Conservation (phyloP, 73 alveolate genomes). For the Paramecium tetraurelia region DNA sequence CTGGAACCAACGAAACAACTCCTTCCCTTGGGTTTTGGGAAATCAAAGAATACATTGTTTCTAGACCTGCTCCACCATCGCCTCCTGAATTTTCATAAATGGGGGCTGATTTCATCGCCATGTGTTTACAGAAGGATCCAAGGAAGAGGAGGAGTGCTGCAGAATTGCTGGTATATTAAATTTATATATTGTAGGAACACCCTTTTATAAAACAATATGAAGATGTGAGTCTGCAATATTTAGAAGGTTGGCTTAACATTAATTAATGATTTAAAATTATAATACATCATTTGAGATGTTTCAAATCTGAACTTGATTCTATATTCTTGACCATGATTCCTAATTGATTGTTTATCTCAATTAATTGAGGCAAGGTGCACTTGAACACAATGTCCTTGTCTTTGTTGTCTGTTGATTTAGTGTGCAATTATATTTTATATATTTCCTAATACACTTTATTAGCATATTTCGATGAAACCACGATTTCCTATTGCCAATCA, state of each 20-base stretch:
- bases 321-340: slow-evolving; percentile 31
- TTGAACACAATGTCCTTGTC: neutral
- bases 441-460: slow-evolving; percentile 41
- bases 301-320: neutral
- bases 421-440: slow-evolving; percentile 9
- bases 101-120: slow-evolving; percentile 52
- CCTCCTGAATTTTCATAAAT: slow-evolving; percentile 53
- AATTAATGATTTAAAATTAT: neutral
- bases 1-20: slow-evolving; percentile 45
- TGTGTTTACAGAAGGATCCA: slow-evolving; percentile 21
- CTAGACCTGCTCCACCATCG: slow-evolving; percentile 55
- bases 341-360: slow-evolving; percentile 10
- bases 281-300: neutral
- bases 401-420: neutral
- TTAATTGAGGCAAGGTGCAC: neutral
- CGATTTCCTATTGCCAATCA: slow-evolving; percentile 26
- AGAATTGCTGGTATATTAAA: neutral
- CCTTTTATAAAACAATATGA: neutral
- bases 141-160: neutral
- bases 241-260: neutral
- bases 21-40: slow-evolving; percentile 66
- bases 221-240: neutral
- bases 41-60: slow-evolving; percentile 51
- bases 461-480: slow-evolving; percentile 24
- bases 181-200: neutral